phyloP scores from a whole-genome alignment of 495 filamentous ascomycete species.

The Xylaria bambusicola region DNA sequence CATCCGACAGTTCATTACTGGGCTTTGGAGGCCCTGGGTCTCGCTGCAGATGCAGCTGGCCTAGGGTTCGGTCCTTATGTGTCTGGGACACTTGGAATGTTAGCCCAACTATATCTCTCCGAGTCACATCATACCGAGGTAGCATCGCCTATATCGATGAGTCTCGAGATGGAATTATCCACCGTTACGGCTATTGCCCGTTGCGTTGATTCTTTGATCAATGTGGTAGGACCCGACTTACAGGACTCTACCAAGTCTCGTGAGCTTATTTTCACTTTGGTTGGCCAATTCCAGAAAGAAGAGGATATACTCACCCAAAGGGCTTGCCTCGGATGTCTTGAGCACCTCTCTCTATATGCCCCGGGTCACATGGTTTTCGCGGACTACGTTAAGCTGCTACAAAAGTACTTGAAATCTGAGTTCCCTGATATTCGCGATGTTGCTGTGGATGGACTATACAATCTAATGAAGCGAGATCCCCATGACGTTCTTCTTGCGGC shows the following conservation, averaged over 20 bases:
- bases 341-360: constrained; percentile 92
- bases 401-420: constrained; percentile 71
- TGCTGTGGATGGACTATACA: constrained; percentile 86
- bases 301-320: constrained; percentile 69
- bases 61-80: constrained; percentile 90
- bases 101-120: constrained; percentile 85
- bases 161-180: constrained; percentile 79
- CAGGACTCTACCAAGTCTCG: constrained; percentile 91
- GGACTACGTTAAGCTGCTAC: constrained; percentile 79
- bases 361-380: constrained; percentile 80
- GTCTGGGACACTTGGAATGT: constrained; percentile 85
- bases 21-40: constrained; percentile 85
- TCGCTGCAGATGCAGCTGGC: constrained; percentile 89
- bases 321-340: constrained; percentile 79
- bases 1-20: constrained; percentile 95
- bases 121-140: constrained; percentile 90
- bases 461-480: constrained; percentile 90
- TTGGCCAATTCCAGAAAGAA: constrained; percentile 81
- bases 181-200: constrained; percentile 80
- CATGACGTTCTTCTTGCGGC: constrained; percentile 73
- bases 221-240: constrained; percentile 91
- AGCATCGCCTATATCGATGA: constrained; percentile 76
- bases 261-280: constrained; percentile 84
- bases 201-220: constrained; percentile 92
- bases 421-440: constrained; percentile 70